Evolutionary conservation across 1,139 yeast species (phyloP).

Genomic region (Debaryomyces fabryi): DNA sequence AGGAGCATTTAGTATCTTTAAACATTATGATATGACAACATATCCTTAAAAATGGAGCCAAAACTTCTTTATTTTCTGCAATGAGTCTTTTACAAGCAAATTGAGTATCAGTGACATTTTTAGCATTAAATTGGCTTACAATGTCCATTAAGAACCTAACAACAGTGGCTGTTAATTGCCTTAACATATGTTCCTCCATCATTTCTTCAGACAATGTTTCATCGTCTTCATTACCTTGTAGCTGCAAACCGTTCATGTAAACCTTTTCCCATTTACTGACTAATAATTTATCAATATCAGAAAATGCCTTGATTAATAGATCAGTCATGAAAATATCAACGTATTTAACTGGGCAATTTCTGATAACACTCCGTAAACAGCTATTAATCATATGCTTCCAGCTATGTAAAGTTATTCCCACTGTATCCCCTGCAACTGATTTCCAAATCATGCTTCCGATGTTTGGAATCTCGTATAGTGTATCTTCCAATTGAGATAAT

Average conservation of each 20-base stretch:
- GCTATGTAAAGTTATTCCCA: slow-evolving; percentile 89
- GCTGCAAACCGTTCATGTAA: slow-evolving; percentile 67
- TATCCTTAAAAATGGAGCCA: slow-evolving; percentile 78
- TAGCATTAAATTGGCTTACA: slow-evolving; percentile 68
- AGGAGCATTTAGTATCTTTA: slow-evolving; percentile 90
- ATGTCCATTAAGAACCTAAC: slow-evolving; percentile 86
- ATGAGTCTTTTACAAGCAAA: slow-evolving; percentile 66
- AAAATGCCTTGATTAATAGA: slow-evolving; percentile 74
- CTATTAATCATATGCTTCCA: slow-evolving; percentile 97
- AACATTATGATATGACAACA: slow-evolving; percentile 78
- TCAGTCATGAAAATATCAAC: slow-evolving; percentile 73
- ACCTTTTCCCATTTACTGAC: slow-evolving; percentile 76
- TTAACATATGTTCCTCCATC: slow-evolving; percentile 94
- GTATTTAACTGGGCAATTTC: slow-evolving; percentile 79
- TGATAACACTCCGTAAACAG: slow-evolving; percentile 81
- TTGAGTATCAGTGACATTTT: slow-evolving; percentile 57
- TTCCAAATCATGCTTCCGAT: slow-evolving; percentile 78
- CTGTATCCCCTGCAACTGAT: slow-evolving; percentile 82
- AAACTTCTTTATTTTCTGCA: slow-evolving; percentile 61
- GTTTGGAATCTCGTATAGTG: slow-evolving; percentile 83
- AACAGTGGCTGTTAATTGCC: slow-evolving; percentile 94
- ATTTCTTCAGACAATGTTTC: slow-evolving; percentile 93
- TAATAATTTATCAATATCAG: slow-evolving; percentile 71
- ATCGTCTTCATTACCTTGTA: slow-evolving; percentile 72
- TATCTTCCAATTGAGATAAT: slow-evolving; percentile 85